Conservation (phyloP, 805 yeast species). For the Saturnispora silvae region DNA sequence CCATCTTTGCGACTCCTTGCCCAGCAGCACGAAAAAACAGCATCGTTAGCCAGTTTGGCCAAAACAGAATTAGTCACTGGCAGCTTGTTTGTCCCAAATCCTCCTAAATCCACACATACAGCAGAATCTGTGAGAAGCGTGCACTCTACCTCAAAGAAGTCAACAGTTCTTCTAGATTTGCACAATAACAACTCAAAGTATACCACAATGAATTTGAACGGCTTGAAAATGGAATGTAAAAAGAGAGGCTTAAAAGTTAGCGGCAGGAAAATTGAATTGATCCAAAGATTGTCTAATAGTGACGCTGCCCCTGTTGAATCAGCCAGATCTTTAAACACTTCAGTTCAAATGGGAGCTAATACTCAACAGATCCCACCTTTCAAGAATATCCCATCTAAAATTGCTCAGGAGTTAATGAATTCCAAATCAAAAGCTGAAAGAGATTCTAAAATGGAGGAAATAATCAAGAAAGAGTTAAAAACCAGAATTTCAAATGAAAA, state of each 20-base stretch:
- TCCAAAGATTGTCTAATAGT: conserved; percentile 25
- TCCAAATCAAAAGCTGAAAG: background rate
- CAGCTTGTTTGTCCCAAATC: conserved; percentile 12
- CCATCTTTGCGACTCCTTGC: conserved; percentile 24
- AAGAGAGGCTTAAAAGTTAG: conserved; percentile 47
- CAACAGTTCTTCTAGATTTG: conserved; percentile 22
- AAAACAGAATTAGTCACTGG: conserved; percentile 6
- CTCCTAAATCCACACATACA: too few species aligned
- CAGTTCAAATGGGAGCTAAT: background rate
- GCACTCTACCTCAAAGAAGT: conserved; percentile 27
- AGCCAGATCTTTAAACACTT: conserved; percentile 8
- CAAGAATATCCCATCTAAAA: background rate
- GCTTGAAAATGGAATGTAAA: conserved; percentile 49
- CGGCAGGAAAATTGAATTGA: conserved; percentile 52
- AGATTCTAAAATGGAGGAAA: conserved; percentile 1
- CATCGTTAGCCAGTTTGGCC: background rate
- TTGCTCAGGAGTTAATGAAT: conserved; percentile 4
- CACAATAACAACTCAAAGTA: conserved; percentile 18
- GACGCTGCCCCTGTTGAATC: conserved; percentile 9
- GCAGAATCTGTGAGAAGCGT: conserved; percentile 23
- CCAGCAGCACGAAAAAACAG: conserved; percentile 16
- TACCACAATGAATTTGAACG: conserved; percentile 38
- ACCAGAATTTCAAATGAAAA: conserved; percentile 4
- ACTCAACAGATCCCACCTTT: background rate
- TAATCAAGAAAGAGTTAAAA: conserved; percentile 3